These are phyloP conservation scores for Trichoderma oligosporum DNA, from an alignment of 2,329 filamentous ascomycete genomes.

Conservation along the genomic window DNA sequence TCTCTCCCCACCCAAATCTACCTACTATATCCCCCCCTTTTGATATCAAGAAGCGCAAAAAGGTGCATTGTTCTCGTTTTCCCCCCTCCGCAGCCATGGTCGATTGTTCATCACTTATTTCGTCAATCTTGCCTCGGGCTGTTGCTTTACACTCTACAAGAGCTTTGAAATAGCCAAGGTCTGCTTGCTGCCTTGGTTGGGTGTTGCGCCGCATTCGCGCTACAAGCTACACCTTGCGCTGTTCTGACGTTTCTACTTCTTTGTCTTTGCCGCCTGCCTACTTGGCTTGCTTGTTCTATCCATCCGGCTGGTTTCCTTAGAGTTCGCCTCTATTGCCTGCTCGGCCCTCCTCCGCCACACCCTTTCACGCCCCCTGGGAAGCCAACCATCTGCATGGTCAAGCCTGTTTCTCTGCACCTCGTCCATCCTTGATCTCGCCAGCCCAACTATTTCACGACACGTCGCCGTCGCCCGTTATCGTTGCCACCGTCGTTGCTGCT, in stretches of 20 bases:
- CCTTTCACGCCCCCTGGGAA: slow-evolving; percentile 23
- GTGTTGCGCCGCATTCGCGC: slow-evolving; percentile 18
- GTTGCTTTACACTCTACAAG: neutral
- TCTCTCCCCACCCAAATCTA: neutral
- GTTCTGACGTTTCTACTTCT: neutral
- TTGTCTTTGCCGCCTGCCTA: slow-evolving; percentile 9
- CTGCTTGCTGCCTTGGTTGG: slow-evolving; percentile 11
- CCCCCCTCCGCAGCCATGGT: slow-evolving; percentile 8
- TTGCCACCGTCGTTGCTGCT: slow-evolving; percentile 30
- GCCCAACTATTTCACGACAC: slow-evolving; percentile 61
- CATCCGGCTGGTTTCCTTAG: slow-evolving; percentile 10
- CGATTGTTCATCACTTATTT: neutral
- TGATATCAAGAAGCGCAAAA: slow-evolving; percentile 1
- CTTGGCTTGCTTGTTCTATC: too few relatives aligned
- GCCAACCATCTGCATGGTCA: slow-evolving; percentile 50
- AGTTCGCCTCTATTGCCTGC: slow-evolving; percentile 13
- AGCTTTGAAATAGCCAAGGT: slow-evolving; percentile 4
- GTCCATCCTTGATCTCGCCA: slow-evolving; percentile 40
- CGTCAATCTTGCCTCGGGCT: neutral
- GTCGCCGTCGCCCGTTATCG: slow-evolving; percentile 50
- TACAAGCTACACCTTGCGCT: slow-evolving; percentile 9
- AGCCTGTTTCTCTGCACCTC: slow-evolving; percentile 44
- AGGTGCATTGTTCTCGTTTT: neutral
- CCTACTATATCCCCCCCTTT: neutral
- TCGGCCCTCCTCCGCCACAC: slow-evolving; percentile 21